These are phyloP conservation scores for Porphyrellus cyaneotinctus DNA, from an alignment of 768 basidiomycete genomes.

Conservation along the genomic window DNA sequence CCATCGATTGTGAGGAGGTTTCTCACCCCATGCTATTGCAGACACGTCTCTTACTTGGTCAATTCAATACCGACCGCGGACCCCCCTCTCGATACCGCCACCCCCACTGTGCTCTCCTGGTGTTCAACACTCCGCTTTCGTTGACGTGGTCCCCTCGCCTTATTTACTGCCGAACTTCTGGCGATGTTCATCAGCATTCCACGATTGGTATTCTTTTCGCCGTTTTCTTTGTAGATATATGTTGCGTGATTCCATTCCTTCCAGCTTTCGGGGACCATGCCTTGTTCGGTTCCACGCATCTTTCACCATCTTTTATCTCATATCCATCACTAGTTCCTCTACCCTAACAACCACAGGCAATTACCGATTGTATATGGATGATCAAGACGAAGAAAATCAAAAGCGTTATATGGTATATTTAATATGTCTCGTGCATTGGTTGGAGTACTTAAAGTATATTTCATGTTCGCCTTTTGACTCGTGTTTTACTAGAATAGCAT, in stretches of 20 bases:
- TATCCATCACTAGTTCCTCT: background rate
- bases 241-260: background rate
- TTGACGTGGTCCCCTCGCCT: background rate
- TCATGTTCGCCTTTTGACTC: background rate
- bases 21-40: background rate
- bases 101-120: background rate
- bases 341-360: constrained; percentile 1
- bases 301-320: constrained; percentile 9
- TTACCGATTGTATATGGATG: constrained; percentile 9
- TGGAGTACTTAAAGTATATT: background rate
- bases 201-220: background rate
- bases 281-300: constrained; percentile 3
- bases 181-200: background rate
- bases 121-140: background rate
- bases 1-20: background rate
- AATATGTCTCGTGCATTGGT: constrained; percentile 1
- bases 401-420: constrained; percentile 10
- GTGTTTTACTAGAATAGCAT: constrained; percentile 1
- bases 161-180: background rate
- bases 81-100: background rate
- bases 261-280: background rate
- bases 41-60: background rate
- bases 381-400: background rate
- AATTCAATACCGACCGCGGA: background rate
- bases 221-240: constrained; percentile 12